Conservation (phyloP, 441 rosid species). For the Croton laevigatus region DNA sequence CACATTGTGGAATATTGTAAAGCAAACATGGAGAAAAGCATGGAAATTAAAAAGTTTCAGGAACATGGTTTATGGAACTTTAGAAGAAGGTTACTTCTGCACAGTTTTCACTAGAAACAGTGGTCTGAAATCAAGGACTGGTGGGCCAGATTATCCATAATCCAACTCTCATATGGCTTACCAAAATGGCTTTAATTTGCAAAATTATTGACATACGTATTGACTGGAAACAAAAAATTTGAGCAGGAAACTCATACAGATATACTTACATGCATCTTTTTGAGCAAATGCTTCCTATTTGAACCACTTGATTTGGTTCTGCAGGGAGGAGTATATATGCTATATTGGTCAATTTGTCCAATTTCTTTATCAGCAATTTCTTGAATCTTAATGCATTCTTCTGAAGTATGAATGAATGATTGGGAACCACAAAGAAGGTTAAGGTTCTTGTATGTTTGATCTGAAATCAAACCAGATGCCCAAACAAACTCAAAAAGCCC, state of each 20-base stretch:
- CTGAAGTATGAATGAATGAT: conserved; percentile 67
- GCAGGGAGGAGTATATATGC: conserved; percentile 81
- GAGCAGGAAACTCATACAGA: too few relatives aligned
- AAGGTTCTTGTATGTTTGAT: conserved; percentile 65
- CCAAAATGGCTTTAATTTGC: too few relatives aligned
- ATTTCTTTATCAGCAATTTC: conserved; percentile 62
- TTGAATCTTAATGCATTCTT: conserved; percentile 44
- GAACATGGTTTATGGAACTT: too few relatives aligned
- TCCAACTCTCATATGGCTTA: too few relatives aligned
- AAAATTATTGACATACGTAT: too few relatives aligned
- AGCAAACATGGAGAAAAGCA: too few relatives aligned
- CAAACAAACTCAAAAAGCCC: conserved; percentile 82
- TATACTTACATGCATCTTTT: conserved; percentile 54
- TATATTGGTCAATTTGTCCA: conserved; percentile 81
- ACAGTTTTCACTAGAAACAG: too few relatives aligned
- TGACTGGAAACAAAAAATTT: too few relatives aligned
- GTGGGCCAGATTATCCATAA: too few relatives aligned
- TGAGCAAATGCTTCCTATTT: conserved; percentile 34
- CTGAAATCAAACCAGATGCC: conserved; percentile 88
- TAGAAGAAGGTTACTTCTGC: too few relatives aligned
- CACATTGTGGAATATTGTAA: neutral
- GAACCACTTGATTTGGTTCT: conserved; percentile 47
- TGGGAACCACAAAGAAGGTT: conserved; percentile 59
- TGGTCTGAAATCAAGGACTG: too few relatives aligned
- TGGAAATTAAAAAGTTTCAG: too few relatives aligned